phyloP scores from a whole-genome alignment of 108 stramenopile species.

The Seminavis robusta region DNA sequence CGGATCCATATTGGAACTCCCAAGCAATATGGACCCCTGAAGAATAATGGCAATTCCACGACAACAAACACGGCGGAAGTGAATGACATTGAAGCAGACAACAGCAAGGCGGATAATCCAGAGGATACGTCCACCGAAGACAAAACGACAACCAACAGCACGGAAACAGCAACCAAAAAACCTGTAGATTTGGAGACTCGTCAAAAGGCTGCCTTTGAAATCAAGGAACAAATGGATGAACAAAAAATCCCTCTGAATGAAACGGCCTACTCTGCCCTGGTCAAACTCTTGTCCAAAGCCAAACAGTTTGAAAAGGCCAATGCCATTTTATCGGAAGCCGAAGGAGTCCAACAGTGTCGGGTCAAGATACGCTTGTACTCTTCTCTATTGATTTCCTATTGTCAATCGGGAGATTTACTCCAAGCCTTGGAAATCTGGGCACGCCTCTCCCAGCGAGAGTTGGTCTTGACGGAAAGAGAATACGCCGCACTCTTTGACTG shows the following conservation, averaged over 20 bases:
- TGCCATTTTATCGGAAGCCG: constrained; percentile 55
- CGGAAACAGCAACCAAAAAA: not conserved
- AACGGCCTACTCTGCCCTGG: constrained; percentile 74
- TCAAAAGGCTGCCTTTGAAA: constrained; percentile 51
- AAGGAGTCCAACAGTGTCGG: constrained; percentile 62
- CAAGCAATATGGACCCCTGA: constrained; percentile 1
- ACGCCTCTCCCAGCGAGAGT: constrained; percentile 21
- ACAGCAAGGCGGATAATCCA: not conserved
- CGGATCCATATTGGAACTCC: constrained; percentile 77
- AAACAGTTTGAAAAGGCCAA: constrained; percentile 47
- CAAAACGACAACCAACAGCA: constrained; percentile 1
- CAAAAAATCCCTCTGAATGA: constrained; percentile 68
- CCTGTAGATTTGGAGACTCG: constrained; percentile 33
- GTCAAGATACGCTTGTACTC: constrained; percentile 76
- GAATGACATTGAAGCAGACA: not conserved
- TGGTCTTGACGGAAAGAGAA: constrained; percentile 63
- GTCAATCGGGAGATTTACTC: constrained; percentile 28
- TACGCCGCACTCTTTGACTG: constrained; percentile 53
- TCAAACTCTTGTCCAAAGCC: constrained; percentile 57
- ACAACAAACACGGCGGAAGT: not conserved
- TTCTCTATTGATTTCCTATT: constrained; percentile 57
- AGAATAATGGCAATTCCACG: not conserved
- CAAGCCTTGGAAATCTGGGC: constrained; percentile 58
- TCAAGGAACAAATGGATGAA: constrained; percentile 62
- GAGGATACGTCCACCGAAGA: not conserved